These are phyloP conservation scores for Scytalidium lignicola DNA, from an alignment of 2,329 filamentous ascomycete species.

Conservation along the genomic window DNA sequence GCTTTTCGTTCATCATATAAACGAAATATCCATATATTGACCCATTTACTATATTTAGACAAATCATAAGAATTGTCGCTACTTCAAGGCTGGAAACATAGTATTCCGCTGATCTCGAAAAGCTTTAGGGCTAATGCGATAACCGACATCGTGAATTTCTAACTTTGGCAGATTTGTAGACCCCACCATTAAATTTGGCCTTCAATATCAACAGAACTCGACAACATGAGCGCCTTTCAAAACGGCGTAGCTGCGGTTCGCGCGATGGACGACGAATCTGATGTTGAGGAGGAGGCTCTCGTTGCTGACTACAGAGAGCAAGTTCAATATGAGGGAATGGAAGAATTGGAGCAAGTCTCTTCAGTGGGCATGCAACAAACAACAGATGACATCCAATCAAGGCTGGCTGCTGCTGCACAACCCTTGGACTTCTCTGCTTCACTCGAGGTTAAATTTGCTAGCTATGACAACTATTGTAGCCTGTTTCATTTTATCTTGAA, in stretches of 20 bases:
- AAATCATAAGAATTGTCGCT: no score
- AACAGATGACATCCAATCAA: slow-evolving; percentile 87
- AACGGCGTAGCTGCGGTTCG: slow-evolving; percentile 56
- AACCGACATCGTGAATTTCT: background rate
- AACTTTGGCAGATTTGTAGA: background rate
- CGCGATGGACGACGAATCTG: slow-evolving; percentile 73
- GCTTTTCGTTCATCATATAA: no score
- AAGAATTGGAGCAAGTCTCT: slow-evolving; percentile 71
- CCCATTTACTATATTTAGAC: no score
- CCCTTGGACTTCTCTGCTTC: slow-evolving; percentile 95
- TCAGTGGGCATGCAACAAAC: slow-evolving; percentile 67
- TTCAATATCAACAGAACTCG: background rate
- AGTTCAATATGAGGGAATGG: slow-evolving; percentile 85
- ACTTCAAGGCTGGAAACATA: background rate
- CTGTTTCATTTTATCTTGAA: slow-evolving; percentile 99
- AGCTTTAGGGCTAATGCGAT: background rate
- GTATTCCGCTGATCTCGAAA: background rate
- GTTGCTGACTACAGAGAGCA: slow-evolving; percentile 96
- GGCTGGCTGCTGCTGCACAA: slow-evolving; percentile 85
- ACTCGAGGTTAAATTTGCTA: slow-evolving; percentile 94
- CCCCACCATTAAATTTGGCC: background rate
- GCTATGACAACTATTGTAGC: slow-evolving; percentile 99
- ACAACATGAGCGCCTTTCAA: slow-evolving; percentile 55
- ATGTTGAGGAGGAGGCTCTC: slow-evolving; percentile 92
- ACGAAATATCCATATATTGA: no score